Evolutionary conservation across 2,329 filamentous ascomycete genomes (phyloP), one percentile per base, ranked within the genome.

Genomic region (Ceratocystis cacaofunesta): DNA sequence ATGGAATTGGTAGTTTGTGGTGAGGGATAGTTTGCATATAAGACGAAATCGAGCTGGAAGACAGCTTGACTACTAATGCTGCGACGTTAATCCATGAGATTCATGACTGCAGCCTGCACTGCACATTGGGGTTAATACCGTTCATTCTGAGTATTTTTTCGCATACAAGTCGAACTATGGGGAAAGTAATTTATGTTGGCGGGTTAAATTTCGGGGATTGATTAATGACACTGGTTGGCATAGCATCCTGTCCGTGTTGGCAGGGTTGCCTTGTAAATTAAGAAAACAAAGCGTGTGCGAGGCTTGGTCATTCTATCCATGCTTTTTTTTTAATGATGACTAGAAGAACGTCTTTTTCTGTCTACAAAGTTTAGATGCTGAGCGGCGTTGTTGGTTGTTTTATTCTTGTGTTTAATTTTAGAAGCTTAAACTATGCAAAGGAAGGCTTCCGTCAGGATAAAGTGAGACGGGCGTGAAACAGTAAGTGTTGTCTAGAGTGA

Each of bases 381-480:
- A 58, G 55, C 28, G 28, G 55, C 55, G 25, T 36, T 19, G 55
- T 17, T 32, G 1, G 36, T n/a, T 58, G 28, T 62, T 43, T 48
- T 28, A 5, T 62, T 43, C 22, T 28, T 48, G 43, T 48, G 19
- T 62, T 48, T 44, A 50, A 55, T 43, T 64, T 32, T 41, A 43
- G 30, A 64, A 58, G 55, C 55, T 36, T 58, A 4, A 19, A 8
- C 3, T n/a, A 57, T 55, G n/a, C 36, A 58, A 64, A 30, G 48
- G 32, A 44, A 30, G 50, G n/a, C 48, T 22, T 32, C 22, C 36
- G 30, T 19, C 6, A 43, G 36, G 36, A 36, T 48, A 48, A 46
- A 25, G 61, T 63, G 61, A 61, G 65, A 63, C 50, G 52, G 41
- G 61, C 30, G 52, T 66, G 61, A 61, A 66, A 66, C 65, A 25